Evolutionary conservation across 2,329 filamentous ascomycete genomes (phyloP).

Genomic region (Biscogniauxia sp.): DNA sequence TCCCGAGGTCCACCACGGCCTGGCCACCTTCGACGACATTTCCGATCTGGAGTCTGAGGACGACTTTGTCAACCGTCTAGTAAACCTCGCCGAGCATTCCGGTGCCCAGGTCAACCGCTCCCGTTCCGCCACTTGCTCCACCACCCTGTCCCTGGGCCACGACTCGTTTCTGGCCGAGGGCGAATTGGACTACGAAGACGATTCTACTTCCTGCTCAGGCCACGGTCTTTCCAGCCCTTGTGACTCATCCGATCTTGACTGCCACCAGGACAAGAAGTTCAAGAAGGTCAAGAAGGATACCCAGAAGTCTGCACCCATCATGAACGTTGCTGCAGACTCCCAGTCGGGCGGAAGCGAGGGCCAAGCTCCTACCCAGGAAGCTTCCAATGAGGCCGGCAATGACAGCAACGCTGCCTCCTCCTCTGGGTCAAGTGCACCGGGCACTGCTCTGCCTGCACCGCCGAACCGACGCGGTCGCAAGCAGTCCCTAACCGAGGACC

Average conservation of each 20-base stretch:
- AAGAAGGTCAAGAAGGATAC: slow-evolving; percentile 53
- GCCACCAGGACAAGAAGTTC: slow-evolving; percentile 56
- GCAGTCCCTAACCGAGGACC: slow-evolving; percentile 96
- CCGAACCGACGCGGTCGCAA: slow-evolving; percentile 93
- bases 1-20: slow-evolving; percentile 49
- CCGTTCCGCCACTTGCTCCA: slow-evolving; percentile 66
- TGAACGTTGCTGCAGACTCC: slow-evolving; percentile 43
- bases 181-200: slow-evolving; percentile 72
- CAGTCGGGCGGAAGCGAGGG: slow-evolving; percentile 33
- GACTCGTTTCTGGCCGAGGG: slow-evolving; percentile 74
- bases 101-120: slow-evolving; percentile 66
- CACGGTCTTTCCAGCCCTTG: slow-evolving; percentile 63
- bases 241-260: slow-evolving; percentile 49
- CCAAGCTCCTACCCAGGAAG: slow-evolving; percentile 34
- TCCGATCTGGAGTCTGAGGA: slow-evolving; percentile 91
- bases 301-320: slow-evolving; percentile 37
- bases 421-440: slow-evolving; percentile 46
- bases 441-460: slow-evolving; percentile 49
- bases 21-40: slow-evolving; percentile 78
- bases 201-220: slow-evolving; percentile 59
- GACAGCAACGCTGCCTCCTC: slow-evolving; percentile 35
- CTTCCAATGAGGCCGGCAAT: slow-evolving; percentile 35
- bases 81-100: slow-evolving; percentile 60
- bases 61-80: slow-evolving; percentile 74
- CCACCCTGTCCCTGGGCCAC: slow-evolving; percentile 66